A percentile compares a stretch with the other conserved stretches of the same genome.
Evolutionary conservation across 768 basidiomycete genomes (phyloP).

Genomic region (Podaxis pistillaris): DNA sequence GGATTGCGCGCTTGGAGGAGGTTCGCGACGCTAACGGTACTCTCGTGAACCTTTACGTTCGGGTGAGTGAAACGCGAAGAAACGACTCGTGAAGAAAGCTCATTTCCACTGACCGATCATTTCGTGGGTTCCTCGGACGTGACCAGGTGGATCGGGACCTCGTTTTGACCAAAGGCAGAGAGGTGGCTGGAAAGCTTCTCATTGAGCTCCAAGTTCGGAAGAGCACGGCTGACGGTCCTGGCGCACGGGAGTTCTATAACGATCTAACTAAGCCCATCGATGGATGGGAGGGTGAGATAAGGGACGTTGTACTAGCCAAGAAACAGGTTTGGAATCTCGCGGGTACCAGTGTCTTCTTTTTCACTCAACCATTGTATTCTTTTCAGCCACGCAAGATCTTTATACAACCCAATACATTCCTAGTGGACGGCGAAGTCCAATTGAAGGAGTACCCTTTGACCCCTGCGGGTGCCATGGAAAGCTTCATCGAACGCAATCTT

Average conservation of each 20-base stretch:
- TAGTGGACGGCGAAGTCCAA: conserved; percentile 64
- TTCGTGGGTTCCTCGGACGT: conserved; percentile 2
- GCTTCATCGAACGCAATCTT: conserved; percentile 71
- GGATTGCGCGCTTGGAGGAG: conserved; percentile 70
- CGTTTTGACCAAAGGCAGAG: conserved; percentile 63
- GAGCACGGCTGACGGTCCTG: conserved; percentile 81
- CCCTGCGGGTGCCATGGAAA: conserved; percentile 71
- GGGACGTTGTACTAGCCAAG: conserved; percentile 76
- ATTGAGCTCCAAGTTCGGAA: conserved; percentile 81
- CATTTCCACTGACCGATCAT: conserved; percentile 2
- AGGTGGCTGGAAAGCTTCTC: conserved; percentile 70
- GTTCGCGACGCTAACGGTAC: conserved; percentile 54
- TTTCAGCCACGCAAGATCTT: conserved; percentile 79
- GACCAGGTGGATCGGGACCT: conserved; percentile 68
- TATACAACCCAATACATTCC: conserved; percentile 77
- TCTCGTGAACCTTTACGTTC: conserved; percentile 68
- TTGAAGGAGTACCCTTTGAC: conserved; percentile 81
- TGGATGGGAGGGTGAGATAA: conserved; percentile 73
- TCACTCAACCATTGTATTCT: conserved; percentile 3
- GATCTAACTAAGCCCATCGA: conserved; percentile 69
- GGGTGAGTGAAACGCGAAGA: conserved; percentile 39
- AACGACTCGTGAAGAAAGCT: background rate
- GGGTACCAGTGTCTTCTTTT: conserved; percentile 8
- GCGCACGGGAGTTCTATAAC: conserved; percentile 79
- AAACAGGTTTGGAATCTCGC: conserved; percentile 49